These are phyloP conservation scores for Lupinus albus DNA, from an alignment of 306 rosid species.

Conservation along the genomic window DNA sequence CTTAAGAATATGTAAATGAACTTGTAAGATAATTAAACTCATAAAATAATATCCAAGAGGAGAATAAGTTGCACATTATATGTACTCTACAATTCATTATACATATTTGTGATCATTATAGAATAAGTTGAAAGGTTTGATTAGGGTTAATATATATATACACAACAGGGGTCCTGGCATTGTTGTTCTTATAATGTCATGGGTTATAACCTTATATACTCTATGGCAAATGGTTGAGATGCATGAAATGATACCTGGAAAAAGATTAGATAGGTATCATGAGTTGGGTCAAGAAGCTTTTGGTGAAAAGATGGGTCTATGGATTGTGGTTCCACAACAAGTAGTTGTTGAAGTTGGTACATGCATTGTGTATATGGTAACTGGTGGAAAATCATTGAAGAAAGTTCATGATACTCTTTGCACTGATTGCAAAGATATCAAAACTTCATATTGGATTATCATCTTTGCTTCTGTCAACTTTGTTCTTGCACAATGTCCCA, in stretches of 20 bases:
- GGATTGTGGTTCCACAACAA: slow-evolving; percentile 84
- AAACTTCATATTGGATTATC: slow-evolving; percentile 57
- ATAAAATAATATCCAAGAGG: too few relatives aligned
- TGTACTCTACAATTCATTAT: background rate
- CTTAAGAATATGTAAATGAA: too few relatives aligned
- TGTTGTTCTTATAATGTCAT: slow-evolving; percentile 54
- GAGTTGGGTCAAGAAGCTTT: slow-evolving; percentile 84
- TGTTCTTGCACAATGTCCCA: slow-evolving; percentile 73
- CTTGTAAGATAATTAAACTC: too few relatives aligned
- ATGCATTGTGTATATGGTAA: slow-evolving; percentile 71
- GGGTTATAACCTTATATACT: slow-evolving; percentile 76
- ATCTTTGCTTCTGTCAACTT: slow-evolving; percentile 65
- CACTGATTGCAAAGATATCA: slow-evolving; percentile 47
- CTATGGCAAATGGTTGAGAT: slow-evolving; percentile 95
- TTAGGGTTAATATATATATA: background rate
- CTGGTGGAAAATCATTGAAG: slow-evolving; percentile 75
- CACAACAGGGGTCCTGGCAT: slow-evolving; percentile 76
- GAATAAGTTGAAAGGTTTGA: background rate
- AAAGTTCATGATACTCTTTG: slow-evolving; percentile 63
- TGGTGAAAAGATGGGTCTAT: slow-evolving; percentile 75
- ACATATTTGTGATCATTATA: background rate
- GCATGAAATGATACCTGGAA: slow-evolving; percentile 95
- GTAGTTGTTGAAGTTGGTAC: slow-evolving; percentile 69
- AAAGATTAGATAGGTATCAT: slow-evolving; percentile 81
- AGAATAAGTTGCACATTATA: too few relatives aligned